Evolutionary conservation across 1,284 basidiomycete species (phyloP), one percentile per base, ranked within the genome.

Genomic region (Naganishia albida): DNA sequence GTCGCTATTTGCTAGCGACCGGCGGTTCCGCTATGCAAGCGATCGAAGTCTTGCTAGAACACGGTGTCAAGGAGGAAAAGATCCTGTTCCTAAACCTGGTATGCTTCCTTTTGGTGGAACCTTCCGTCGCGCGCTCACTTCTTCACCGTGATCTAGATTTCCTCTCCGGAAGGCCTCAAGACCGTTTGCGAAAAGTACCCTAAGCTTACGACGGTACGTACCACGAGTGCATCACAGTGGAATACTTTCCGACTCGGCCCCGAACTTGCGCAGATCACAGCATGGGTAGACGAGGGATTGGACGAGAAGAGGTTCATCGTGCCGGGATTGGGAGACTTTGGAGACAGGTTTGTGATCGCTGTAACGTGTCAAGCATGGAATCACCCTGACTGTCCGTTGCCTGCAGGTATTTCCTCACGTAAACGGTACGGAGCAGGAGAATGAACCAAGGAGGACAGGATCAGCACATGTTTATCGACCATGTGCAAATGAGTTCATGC

Each of bases 1-100:
- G 42, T 43, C 23, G 7, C 46, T 60, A 52, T 46, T 44, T 46
- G 12, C 34, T 70, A 93, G 93, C 95, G 0, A 99, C 95, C 0
- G 95, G 95, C 39, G 95, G 96, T 49, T 97, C 93, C 18, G 96
- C 94, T 2, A 93, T 96, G 80, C 97, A 98, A 78, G 95, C 95
- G 0, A 91, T 98, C 59, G 92, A 98, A 77, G 91, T 98, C 8
- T 83, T 99, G 23, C 86, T 89, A 76, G 88, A 93, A 63, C 88
- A 93, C 73, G 91, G 90, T 43, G 95, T 99, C 34, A 77, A 80
- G 50, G 81, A 82, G 69, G 80, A 93, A 68, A 85, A 91, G 64
- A 98, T 99, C 72, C 89, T 99, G 71, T 99, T 99, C 81, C 86
- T 99, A 71, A 98, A 99, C 78, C 81, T 99, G 75, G 93, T 95